These are phyloP conservation scores for Dimargaris xerosporica DNA, from an alignment of 192 early-diverging fungal genomes.

Conservation along the genomic window DNA sequence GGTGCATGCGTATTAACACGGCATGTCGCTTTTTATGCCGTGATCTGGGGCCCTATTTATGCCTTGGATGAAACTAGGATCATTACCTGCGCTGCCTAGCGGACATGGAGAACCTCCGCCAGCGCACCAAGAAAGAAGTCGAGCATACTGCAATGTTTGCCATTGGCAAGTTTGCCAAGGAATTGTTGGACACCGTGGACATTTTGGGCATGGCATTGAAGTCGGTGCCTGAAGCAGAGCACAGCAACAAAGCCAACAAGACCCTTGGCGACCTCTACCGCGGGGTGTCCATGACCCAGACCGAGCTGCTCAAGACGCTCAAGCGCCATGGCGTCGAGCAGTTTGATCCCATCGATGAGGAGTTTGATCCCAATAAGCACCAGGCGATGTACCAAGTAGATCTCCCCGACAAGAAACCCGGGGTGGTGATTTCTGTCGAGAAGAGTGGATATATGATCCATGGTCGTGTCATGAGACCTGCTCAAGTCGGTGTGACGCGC, in stretches of 20 bases:
- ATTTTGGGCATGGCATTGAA: constrained; percentile 78
- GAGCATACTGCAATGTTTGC: constrained; percentile 69
- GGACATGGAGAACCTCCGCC: constrained; percentile 91
- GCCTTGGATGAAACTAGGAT: constrained; percentile 36
- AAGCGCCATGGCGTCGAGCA: constrained; percentile 74
- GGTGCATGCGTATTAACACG: background rate
- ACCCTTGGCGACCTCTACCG: constrained; percentile 62
- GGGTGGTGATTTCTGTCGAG: constrained; percentile 72
- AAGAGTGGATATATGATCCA: constrained; percentile 91
- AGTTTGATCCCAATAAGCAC: constrained; percentile 88
- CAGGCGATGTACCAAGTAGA: constrained; percentile 92
- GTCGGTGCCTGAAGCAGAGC: constrained; percentile 60
- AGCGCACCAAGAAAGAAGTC: constrained; percentile 73
- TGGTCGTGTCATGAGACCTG: constrained; percentile 80
- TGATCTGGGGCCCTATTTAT: background rate
- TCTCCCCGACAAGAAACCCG: constrained; percentile 73
- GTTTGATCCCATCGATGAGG: constrained; percentile 67
- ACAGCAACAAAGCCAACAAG: constrained; percentile 28
- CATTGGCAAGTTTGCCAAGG: constrained; percentile 97
- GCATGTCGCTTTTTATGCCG: background rate
- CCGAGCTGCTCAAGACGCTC: constrained; percentile 72
- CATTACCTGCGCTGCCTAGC: constrained; percentile 82
- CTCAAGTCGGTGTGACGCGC: constrained; percentile 76
- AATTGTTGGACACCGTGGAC: constrained; percentile 83
- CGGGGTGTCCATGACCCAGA: constrained; percentile 80